Evolutionary conservation across 345 rosid genomes (phyloP).

Genomic region (Clausena lansium): DNA sequence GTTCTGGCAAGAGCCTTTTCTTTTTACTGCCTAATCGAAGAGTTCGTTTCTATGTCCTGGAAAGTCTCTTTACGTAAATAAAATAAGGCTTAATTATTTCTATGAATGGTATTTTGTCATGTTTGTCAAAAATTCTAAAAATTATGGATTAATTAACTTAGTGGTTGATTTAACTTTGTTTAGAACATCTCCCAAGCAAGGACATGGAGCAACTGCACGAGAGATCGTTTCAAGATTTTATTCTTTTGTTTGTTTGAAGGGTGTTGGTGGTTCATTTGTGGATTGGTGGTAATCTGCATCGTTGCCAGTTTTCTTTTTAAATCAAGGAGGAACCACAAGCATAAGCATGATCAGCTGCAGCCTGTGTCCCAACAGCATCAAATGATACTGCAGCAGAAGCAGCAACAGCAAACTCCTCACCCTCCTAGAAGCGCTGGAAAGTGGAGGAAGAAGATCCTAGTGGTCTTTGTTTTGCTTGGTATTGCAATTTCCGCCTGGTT

Average conservation of each 20-base stretch:
- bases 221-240: constrained; percentile 24
- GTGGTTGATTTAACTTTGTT: constrained; percentile 25
- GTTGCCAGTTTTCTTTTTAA: constrained; percentile 30
- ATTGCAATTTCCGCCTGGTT: constrained; percentile 53
- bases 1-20: not conserved
- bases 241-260: constrained; percentile 30
- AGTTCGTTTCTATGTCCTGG: not conserved
- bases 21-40: not conserved
- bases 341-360: constrained; percentile 27
- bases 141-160: constrained; percentile 8
- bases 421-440: constrained; percentile 57
- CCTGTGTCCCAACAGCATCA: constrained; percentile 32
- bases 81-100: not conserved
- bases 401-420: constrained; percentile 47
- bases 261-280: constrained; percentile 55
- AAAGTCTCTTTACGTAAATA: not conserved
- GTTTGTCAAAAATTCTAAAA: not conserved
- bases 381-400: constrained; percentile 46
- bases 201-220: constrained; percentile 14
- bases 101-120: not conserved
- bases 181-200: constrained; percentile 37
- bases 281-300: constrained; percentile 36
- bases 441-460: constrained; percentile 68
- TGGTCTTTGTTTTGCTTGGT: constrained; percentile 50
- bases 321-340: constrained; percentile 28